These are phyloP conservation scores for Cladosporium cucumerinum DNA, from an alignment of 2,329 filamentous ascomycete genomes.

Conservation along the genomic window DNA sequence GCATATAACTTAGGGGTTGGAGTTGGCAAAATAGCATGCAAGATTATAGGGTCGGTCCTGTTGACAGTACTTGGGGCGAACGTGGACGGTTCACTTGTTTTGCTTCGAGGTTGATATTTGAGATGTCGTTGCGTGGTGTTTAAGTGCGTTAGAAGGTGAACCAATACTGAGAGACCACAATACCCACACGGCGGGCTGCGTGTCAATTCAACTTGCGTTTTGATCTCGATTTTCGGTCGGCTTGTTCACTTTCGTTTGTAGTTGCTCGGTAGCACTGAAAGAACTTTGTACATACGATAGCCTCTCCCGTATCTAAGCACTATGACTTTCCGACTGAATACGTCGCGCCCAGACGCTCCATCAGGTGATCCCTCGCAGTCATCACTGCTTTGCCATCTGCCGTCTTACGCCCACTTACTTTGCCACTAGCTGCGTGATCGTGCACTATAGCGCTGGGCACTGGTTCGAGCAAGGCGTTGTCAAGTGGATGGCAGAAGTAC, in stretches of 20 bases:
- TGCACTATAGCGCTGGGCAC: slow-evolving; percentile 54
- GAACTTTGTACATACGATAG: not conserved
- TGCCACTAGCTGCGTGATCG: slow-evolving; percentile 31
- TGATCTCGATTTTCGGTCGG: too few species aligned
- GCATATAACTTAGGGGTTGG: not conserved
- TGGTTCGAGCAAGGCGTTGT: slow-evolving; percentile 51
- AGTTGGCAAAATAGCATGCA: not conserved
- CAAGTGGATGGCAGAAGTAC: slow-evolving; percentile 62
- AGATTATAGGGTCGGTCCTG: not conserved
- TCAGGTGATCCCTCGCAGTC: slow-evolving; percentile 59
- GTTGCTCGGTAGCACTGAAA: not conserved
- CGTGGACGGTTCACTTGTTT: not conserved
- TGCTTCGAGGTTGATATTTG: not conserved
- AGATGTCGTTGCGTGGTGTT: not conserved
- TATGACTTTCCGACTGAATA: slow-evolving; percentile 44
- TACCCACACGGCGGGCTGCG: slow-evolving; percentile 4
- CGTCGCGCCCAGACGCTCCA: slow-evolving; percentile 55
- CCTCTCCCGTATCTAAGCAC: not conserved
- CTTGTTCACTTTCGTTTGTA: not conserved
- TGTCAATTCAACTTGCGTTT: not conserved
- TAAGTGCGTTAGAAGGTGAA: not conserved
- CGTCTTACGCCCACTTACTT: slow-evolving; percentile 27
- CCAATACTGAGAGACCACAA: not conserved
- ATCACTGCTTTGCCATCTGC: slow-evolving; percentile 45
- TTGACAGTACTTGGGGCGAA: not conserved